Evolutionary conservation across 2,329 filamentous ascomycete genomes (phyloP), one percentile per base, ranked within the genome.

Genomic region (Talaromyces albobiverticillius): DNA sequence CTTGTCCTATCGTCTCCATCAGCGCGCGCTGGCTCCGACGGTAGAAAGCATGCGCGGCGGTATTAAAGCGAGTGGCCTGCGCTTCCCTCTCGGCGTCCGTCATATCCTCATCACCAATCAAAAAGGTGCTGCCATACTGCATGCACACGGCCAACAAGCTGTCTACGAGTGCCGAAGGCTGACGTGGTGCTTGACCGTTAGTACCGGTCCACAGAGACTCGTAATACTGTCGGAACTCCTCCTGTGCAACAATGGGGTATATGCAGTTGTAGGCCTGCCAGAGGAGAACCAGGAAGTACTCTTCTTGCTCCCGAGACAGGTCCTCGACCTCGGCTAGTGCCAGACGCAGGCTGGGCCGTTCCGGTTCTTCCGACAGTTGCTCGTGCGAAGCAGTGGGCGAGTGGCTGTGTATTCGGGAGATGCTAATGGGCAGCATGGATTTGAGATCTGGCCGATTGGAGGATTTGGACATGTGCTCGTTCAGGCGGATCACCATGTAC

Each of bases 61-160:
- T 69, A 3, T 65, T 71, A 1, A 70, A 60, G 50, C 75, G 71
- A 42, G 41, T 58, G 10, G 26, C 54, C 25, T 70, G 59, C 47
- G 56, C 16, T 49, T 48, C 50, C 16, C 41, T 9, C 16, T 22
- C 38, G 45, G 36, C 25, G 8, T 53, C 38, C 32, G 57, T 46
- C n/a, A 42, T 23, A 10, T 36, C 20, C 20, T 45, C 25, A 13
- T 46, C 53, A 53, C n/a, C 58, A 48, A 23, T 65, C 7, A 50
- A 41, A 29, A 60, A 59, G 5, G 65, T 58, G 18, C 71, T 64
- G 20, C 72, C 72, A 45, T 75, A 74, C 62, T 81, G 79, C 67
- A 82, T 76, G 56, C 75, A 78, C 14, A 81, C 55, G 0, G 79
- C 79, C 22, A 82, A 60, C 25, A 81, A 62, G 20, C 80, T 79